Percentiles rank a stretch among this genome's conserved stretches.
Conservation (phyloP, 1,139 yeast species). For the Yamadazyma jaroonii region DNA sequence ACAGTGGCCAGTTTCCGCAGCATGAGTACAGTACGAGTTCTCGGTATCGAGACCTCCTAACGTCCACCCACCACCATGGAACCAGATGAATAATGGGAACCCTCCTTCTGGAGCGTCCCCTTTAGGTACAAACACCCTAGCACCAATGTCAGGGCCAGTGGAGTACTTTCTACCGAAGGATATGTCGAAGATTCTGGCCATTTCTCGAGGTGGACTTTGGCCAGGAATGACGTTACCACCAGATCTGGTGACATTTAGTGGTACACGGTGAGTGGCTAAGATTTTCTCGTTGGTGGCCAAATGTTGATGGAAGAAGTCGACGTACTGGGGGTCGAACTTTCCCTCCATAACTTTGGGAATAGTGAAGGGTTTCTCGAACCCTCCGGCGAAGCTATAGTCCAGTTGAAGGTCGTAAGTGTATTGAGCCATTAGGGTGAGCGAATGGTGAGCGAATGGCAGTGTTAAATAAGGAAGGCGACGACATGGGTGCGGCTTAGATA, state of each 20-base stretch:
- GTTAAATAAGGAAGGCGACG: too few species aligned
- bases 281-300: conserved; percentile 30
- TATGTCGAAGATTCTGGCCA: conserved; percentile 30
- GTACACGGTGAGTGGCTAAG: conserved; percentile 40
- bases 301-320: conserved; percentile 29
- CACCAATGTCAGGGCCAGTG: conserved; percentile 26
- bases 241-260: conserved; percentile 31
- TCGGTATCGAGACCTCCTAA: conserved; percentile 46
- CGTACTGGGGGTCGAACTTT: conserved; percentile 29
- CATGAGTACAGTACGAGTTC: conserved; percentile 43
- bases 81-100: conserved; percentile 46
- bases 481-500: too few species aligned
- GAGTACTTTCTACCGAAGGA: conserved; percentile 35
- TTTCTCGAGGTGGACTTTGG: conserved; percentile 32
- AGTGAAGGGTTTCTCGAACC: conserved; percentile 21
- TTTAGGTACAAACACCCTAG: conserved; percentile 40
- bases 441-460: too few species aligned
- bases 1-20: conserved; percentile 34
- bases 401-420: conserved; percentile 14
- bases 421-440: conserved; percentile 10
- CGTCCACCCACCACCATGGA: conserved; percentile 52
- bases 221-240: conserved; percentile 51
- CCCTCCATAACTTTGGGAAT: conserved; percentile 21
- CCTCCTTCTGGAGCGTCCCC: conserved; percentile 36
- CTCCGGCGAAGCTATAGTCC: conserved; percentile 20